Evolutionary conservation across 108 stramenopile genomes (phyloP).

Genomic region (Skeletonema tropicum): DNA sequence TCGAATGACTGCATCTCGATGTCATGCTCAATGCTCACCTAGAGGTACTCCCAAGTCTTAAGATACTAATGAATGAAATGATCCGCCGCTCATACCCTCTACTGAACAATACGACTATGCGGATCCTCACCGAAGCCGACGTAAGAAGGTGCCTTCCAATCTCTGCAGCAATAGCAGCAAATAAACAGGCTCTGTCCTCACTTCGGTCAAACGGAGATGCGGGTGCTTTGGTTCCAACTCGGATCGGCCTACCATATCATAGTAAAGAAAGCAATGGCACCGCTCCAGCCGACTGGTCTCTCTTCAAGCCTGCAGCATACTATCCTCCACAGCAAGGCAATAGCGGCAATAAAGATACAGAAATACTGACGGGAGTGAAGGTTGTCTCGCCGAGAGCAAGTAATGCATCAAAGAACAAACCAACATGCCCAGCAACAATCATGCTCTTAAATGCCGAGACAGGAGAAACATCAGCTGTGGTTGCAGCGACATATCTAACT

Average conservation of each 20-base stretch:
- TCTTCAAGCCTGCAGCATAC: constrained; percentile 84
- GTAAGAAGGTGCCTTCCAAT: constrained; percentile 58
- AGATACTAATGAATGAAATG: too few relatives aligned
- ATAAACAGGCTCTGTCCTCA: constrained; percentile 58
- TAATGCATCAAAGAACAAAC: constrained; percentile 61
- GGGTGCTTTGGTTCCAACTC: constrained; percentile 59
- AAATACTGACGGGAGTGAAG: constrained; percentile 72
- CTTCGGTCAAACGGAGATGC: constrained; percentile 45
- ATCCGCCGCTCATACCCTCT: constrained; percentile 10
- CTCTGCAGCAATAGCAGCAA: constrained; percentile 59
- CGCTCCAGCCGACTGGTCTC: constrained; percentile 66
- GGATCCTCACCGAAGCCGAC: constrained; percentile 69
- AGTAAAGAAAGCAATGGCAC: background rate
- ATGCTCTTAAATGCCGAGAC: constrained; percentile 67
- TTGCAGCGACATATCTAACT: constrained; percentile 82
- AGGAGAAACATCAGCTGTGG: constrained; percentile 67
- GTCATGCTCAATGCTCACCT: too few relatives aligned
- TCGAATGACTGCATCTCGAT: too few relatives aligned
- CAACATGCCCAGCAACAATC: constrained; percentile 76
- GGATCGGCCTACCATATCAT: constrained; percentile 62
- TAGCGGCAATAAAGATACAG: constrained; percentile 3
- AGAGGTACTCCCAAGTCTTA: too few relatives aligned
- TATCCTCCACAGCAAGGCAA: constrained; percentile 25
- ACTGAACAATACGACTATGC: constrained; percentile 41
- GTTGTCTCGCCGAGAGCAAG: constrained; percentile 62